Conservation (phyloP, 768 basidiomycete species). For the Suillus cothurnatus region DNA sequence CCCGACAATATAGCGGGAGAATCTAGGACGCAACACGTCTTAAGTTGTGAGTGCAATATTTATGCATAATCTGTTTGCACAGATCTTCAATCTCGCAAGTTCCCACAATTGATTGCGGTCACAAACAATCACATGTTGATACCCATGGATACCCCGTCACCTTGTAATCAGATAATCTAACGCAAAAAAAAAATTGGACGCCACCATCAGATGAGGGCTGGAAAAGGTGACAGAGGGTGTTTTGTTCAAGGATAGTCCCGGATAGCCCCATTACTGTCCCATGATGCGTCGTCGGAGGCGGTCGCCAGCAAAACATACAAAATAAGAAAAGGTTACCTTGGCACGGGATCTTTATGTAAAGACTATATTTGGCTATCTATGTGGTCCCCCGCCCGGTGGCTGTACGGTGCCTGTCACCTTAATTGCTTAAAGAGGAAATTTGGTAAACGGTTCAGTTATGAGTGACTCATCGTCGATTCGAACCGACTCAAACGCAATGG, state of each 20-base stretch:
- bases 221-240: background rate
- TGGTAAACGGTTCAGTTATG: constrained; percentile 24
- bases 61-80: background rate
- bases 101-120: background rate
- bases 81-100: constrained; percentile 2
- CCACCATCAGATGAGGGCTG: constrained; percentile 1
- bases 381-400: constrained; percentile 23
- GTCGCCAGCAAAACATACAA: constrained; percentile 5
- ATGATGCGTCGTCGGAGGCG: constrained; percentile 6
- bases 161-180: background rate
- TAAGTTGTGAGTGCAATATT: background rate
- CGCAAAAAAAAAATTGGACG: background rate
- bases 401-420: constrained; percentile 32
- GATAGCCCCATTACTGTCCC: background rate
- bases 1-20: background rate
- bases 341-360: background rate
- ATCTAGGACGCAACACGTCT: background rate
- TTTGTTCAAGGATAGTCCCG: background rate
- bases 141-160: background rate
- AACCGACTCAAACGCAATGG: constrained; percentile 10
- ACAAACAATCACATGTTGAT: background rate
- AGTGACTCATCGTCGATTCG: constrained; percentile 4
- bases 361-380: constrained; percentile 3
- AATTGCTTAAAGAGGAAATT: constrained; percentile 28
- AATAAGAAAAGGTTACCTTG: constrained; percentile 1